Evolutionary conservation across 164 flowering plant species (phyloP), one percentile per base, ranked within the genome.

Genomic region (Litsea cubeba): DNA sequence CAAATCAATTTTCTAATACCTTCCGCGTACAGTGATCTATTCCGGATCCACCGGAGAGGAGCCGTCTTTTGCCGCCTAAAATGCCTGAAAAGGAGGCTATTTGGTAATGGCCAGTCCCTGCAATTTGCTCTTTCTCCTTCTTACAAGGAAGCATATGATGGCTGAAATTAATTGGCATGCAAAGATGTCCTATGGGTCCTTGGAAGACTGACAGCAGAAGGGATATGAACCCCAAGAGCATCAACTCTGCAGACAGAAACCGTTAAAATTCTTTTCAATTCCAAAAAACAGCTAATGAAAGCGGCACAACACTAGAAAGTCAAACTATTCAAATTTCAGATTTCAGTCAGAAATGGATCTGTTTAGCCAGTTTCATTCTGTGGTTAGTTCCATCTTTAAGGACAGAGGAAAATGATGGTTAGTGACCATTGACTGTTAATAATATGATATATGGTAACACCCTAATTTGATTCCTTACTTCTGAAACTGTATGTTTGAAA

Each of bases 181-280:
- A 93, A 15, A 89, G 76, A 70, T 70, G 82, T 20, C 75, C 72
- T 17, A 93, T 88, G 18, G 75, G 17, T 6, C 40, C 74, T 81
- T 91, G 90, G 26, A 75, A 81, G 0, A 89, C 91, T 0, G 91
- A 83, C 65, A 93, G 76, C 18, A 93, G 81, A 72, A 93, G 84
- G 3, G 97, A 91, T 68, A 93, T 89, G 78, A 93, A 93, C 62
- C 97, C 95, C 87, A 93, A 63, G 54, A 93, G 75, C 97, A 93
- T 91, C 89, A 93, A 79, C 85, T 93, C 97, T 92, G 91, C 81
- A 79, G 11, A 40, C 46, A 35, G 11, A 40, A 40, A 40, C 46
- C 46, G 1, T 40, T 40, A 40, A 40, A 40, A 40, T 40, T 8
- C 46, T 40, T 40, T 40, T 40, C 11, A 40, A 40, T 40, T 40